These are phyloP conservation scores for Ascosphaera aggregata DNA, from an alignment of 2,329 filamentous ascomycete species.

Conservation along the genomic window DNA sequence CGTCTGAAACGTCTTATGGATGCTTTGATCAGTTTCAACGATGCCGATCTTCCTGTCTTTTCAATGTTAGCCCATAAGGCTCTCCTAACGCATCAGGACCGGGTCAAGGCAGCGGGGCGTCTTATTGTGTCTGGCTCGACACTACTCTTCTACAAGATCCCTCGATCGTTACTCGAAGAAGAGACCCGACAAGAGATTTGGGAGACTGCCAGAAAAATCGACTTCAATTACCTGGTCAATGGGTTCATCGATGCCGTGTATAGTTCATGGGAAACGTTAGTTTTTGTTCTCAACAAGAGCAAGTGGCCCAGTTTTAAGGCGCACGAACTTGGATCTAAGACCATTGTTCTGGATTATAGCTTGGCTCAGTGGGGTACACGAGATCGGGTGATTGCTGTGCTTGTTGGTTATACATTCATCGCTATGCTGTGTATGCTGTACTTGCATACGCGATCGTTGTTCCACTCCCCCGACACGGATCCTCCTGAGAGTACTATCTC, in stretches of 20 bases:
- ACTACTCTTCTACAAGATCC: conserved; percentile 20
- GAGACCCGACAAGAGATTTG: conserved; percentile 4
- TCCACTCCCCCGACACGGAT: conserved; percentile 40
- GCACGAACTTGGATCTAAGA: conserved; percentile 6
- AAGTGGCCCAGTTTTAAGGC: conserved; percentile 10
- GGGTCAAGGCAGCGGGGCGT: conserved; percentile 22
- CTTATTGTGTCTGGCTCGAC: conserved; percentile 17
- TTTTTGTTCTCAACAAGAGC: conserved; percentile 9
- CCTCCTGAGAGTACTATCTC: conserved; percentile 37
- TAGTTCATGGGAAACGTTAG: conserved; percentile 7
- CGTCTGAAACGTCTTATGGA: conserved; percentile 16
- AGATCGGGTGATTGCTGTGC: conserved; percentile 47
- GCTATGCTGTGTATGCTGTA: conserved; percentile 56
- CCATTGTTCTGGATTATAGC: conserved; percentile 26
- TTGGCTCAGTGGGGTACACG: conserved; percentile 47
- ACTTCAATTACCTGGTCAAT: not conserved
- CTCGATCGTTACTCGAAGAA: conserved; percentile 8
- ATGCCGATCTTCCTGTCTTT: conserved; percentile 49
- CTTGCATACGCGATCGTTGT: conserved; percentile 45
- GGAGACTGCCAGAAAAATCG: conserved; percentile 1
- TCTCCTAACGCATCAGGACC: conserved; percentile 34
- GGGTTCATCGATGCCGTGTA: conserved; percentile 2
- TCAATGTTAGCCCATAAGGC: conserved; percentile 54
- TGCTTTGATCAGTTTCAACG: conserved; percentile 19
- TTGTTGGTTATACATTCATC: conserved; percentile 60